These are phyloP conservation scores for Agaricus subrufescens DNA, from an alignment of 768 basidiomycete genomes.

Conservation along the genomic window DNA sequence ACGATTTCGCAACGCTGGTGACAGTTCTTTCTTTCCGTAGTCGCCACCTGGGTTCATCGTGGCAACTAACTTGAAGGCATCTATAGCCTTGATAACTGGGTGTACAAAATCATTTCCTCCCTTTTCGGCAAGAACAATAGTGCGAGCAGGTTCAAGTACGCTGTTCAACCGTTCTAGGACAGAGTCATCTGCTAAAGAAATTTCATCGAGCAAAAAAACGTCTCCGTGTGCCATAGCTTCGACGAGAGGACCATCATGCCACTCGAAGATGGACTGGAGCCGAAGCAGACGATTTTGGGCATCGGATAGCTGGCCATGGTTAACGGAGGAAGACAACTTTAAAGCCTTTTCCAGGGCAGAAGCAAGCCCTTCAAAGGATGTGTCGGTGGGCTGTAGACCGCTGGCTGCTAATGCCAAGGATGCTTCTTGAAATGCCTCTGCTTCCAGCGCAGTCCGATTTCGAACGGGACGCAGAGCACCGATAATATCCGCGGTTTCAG, in stretches of 20 bases:
- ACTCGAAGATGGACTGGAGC: constrained; percentile 84
- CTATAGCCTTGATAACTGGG: constrained; percentile 58
- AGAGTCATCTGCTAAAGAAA: constrained; percentile 96
- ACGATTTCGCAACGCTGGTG: constrained; percentile 92
- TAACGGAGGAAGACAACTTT: constrained; percentile 13
- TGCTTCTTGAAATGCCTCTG: constrained; percentile 44
- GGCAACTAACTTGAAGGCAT: constrained; percentile 83
- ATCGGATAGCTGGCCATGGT: constrained; percentile 29
- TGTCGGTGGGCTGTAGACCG: constrained; percentile 27
- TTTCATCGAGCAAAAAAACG: constrained; percentile 91
- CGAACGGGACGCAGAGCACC: constrained; percentile 89
- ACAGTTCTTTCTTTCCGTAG: constrained; percentile 98
- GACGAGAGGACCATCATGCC: constrained; percentile 96
- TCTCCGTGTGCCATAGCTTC: constrained; percentile 85
- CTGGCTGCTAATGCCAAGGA: constrained; percentile 33
- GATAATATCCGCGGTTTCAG: constrained; percentile 95
- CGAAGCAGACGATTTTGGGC: constrained; percentile 41
- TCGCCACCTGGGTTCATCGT: constrained; percentile 99
- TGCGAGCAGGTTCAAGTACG: constrained; percentile 88
- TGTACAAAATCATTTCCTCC: constrained; percentile 72
- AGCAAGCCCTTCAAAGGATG: constrained; percentile 22
- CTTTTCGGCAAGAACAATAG: constrained; percentile 88
- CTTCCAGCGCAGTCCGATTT: constrained; percentile 56
- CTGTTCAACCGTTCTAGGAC: constrained; percentile 96
- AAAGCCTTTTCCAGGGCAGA: constrained; percentile 22